Conservation (phyloP, 2,329 filamentous ascomycete species). For the Talaromyces sp. region DNA sequence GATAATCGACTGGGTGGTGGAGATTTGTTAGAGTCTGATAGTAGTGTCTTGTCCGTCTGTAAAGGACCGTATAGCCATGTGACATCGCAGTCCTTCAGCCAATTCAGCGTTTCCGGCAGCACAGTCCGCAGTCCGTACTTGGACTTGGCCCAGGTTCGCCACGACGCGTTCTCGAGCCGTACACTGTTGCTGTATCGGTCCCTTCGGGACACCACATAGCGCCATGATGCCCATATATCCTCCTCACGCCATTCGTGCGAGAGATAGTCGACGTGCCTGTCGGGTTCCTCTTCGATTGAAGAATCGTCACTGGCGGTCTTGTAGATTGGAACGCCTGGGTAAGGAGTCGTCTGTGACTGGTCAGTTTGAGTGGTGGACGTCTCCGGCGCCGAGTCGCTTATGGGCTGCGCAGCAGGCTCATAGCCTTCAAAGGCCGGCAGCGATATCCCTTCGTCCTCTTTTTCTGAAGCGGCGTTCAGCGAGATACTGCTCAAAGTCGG, state of each 20-base stretch:
- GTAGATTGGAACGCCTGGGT: neutral
- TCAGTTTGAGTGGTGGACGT: neutral
- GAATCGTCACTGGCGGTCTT: constrained; percentile 58
- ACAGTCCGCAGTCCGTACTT: constrained; percentile 84
- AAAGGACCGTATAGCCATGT: constrained; percentile 96
- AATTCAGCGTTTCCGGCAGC: constrained; percentile 87
- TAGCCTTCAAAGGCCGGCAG: constrained; percentile 41
- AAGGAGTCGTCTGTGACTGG: neutral
- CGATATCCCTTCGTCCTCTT: constrained; percentile 19
- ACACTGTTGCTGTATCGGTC: constrained; percentile 75
- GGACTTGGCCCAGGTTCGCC: constrained; percentile 93
- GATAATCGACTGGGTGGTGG: constrained; percentile 53
- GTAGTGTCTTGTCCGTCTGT: constrained; percentile 63
- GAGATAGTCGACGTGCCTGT: constrained; percentile 89
- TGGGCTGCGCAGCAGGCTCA: constrained; percentile 14
- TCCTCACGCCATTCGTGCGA: constrained; percentile 92
- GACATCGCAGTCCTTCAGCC: constrained; percentile 95
- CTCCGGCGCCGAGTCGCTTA: neutral
- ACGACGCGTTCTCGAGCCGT: constrained; percentile 89
- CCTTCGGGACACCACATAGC: constrained; percentile 78
- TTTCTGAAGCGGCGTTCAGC: constrained; percentile 21
- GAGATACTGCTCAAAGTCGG: constrained; percentile 36
- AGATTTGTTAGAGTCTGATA: constrained; percentile 43
- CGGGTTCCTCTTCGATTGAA: constrained; percentile 67
- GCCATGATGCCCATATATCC: constrained; percentile 97